Base-by-base conservation (phyloP, 73 alveolate genomes). In the Paramecium sexaurelia region DNA sequence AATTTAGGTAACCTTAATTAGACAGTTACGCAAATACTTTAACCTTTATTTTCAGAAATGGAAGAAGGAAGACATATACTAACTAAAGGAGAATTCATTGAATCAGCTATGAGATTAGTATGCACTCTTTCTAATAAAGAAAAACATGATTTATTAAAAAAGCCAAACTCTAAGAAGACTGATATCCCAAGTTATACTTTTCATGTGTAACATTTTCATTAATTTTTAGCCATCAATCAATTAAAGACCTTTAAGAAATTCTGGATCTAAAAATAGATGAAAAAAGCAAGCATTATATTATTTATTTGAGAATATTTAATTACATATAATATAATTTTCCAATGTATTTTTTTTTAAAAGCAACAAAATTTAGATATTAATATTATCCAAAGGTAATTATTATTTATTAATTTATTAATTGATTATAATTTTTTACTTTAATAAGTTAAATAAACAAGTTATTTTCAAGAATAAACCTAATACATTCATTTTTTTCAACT, bases 211-310 rank as follows among this genome's bases (percentile, higher is more conserved):
- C 43, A 39, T 78, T 45, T 41, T 78, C 32, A 29, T 78, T 40
- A 39, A 71, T 71, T 78, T 40, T 51, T 40, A 78, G 90, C 90
- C 90, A 41, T 78, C 43, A 37, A 78, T 78, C 19, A 78, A 78
- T 78, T 26, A 41, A 39, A 78, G 73, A 43, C 55, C 90, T 17
- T 45, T 0, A 24, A 78, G 20, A 43, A 19, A 15, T 41, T 56
- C 55, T 9, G 75, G 66, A 20, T 71, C 86, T 3, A 71, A 37
- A 71, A 71, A 29, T 27, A 71, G 32, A 24, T 61, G 83, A 61
- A 61, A n/a, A n/a, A n/a, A 26, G 26, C 19, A 7, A 1, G 0
- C 83, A 61, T 19, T n/a, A 51, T 15, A 17, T 51, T 51, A 51
- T 51, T 51, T 61, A 10, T 61, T 29, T 61, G 22, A 61, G 47